A percentile compares a stretch with the other conserved stretches of the same genome.
These are phyloP conservation scores for Coprinopsis cinerea DNA, from an alignment of 768 basidiomycete species.

Conservation along the genomic window DNA sequence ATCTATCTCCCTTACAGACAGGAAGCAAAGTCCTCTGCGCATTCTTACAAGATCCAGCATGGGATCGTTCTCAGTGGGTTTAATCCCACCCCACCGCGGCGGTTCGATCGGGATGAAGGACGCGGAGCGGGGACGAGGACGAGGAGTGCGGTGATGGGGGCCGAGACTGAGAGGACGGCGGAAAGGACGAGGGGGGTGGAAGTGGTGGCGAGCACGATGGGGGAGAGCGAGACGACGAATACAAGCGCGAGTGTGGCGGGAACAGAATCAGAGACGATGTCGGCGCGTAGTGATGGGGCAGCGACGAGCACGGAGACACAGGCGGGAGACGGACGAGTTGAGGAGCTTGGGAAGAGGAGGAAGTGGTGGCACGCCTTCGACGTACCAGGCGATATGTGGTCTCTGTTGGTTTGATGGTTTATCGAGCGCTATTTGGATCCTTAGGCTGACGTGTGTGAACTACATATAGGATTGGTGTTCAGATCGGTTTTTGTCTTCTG, in stretches of 20 bases:
- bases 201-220: no score
- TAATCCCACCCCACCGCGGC: no score
- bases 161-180: no score
- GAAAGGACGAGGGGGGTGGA: no score
- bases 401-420: background rate
- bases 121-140: no score
- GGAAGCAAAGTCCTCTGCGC: slow-evolving; percentile 96
- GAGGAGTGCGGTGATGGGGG: no score
- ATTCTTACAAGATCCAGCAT: slow-evolving; percentile 90
- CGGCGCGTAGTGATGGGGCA: background rate
- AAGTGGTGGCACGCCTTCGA: background rate
- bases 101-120: no score
- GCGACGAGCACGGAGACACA: no score
- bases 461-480: background rate
- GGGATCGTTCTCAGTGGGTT: slow-evolving; percentile 80
- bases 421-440: no score
- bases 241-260: background rate
- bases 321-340: no score
- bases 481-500: no score
- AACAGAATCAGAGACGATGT: background rate
- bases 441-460: background rate
- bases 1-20: slow-evolving; percentile 46
- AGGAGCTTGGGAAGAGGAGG: no score
- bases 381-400: background rate
- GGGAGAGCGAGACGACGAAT: background rate